phyloP scores from a whole-genome alignment of 1,139 yeast genomes.

The Yamadazyma conglobata region DNA sequence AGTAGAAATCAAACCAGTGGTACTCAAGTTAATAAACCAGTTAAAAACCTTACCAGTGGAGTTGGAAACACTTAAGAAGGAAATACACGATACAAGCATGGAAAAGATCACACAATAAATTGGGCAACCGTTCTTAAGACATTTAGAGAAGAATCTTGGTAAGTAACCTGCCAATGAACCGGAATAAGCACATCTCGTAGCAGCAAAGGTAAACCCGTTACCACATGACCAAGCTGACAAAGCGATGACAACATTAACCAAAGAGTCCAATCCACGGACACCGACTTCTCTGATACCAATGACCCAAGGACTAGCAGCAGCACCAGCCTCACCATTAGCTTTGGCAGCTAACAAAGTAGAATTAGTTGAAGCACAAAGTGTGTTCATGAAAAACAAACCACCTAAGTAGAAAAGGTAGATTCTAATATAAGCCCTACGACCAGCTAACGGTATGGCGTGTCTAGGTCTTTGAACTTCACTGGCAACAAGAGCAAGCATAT shows the following conservation, averaged over 20 bases:
- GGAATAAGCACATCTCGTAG: conserved; percentile 34
- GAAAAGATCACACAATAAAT: conserved; percentile 28
- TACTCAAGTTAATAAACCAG: conserved; percentile 40
- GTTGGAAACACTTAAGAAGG: conserved; percentile 27
- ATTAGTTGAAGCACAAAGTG: conserved; percentile 33
- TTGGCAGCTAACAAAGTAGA: conserved; percentile 25
- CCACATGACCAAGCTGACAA: conserved; percentile 40
- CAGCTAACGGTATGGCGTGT: conserved; percentile 31
- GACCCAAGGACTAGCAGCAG: conserved; percentile 40
- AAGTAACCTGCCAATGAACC: conserved; percentile 37
- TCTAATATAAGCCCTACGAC: conserved; percentile 32
- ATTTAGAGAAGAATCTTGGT: conserved; percentile 32
- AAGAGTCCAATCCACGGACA: conserved; percentile 32
- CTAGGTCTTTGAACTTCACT: conserved; percentile 34
- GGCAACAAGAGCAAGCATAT: conserved; percentile 32
- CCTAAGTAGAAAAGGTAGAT: conserved; percentile 35
- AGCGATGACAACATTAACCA: conserved; percentile 34
- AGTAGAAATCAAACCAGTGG: conserved; percentile 52
- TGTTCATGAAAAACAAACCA: conserved; percentile 36
- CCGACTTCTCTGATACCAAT: conserved; percentile 36
- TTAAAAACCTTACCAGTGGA: conserved; percentile 31
- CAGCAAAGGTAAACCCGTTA: conserved; percentile 33
- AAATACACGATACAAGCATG: conserved; percentile 22
- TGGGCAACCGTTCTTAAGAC: conserved; percentile 34
- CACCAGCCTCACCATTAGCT: conserved; percentile 24